A percentile compares a stretch with the other conserved stretches of the same genome.
phyloP scores from a whole-genome alignment of 1,139 yeast genomes.

The Geotrichum europaeum region DNA sequence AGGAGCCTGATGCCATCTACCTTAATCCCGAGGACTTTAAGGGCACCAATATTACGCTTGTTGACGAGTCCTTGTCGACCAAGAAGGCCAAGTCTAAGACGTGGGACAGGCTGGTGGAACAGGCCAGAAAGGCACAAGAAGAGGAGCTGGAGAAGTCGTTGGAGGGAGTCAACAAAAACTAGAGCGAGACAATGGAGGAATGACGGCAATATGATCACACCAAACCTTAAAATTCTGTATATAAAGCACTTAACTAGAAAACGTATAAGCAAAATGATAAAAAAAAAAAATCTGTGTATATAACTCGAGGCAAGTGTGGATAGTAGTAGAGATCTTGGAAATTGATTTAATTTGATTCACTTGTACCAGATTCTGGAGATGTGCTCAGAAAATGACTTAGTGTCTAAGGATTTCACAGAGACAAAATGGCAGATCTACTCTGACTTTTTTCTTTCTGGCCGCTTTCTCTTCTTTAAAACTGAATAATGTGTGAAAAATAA shows the following conservation, averaged over 20 bases:
- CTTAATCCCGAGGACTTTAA: constrained; percentile 44
- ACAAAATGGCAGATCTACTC: no score
- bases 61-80: constrained; percentile 28
- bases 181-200: not conserved
- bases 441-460: no score
- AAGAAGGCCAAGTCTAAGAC: constrained; percentile 39
- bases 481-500: no score
- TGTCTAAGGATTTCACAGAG: no score
- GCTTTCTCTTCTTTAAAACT: no score
- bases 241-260: not conserved
- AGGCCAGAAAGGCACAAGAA: constrained; percentile 41
- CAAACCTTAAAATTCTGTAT: not conserved
- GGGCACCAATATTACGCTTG: constrained; percentile 46
- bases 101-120: constrained; percentile 39
- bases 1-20: constrained; percentile 71
- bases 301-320: not conserved
- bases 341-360: no score
- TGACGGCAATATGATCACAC: not conserved
- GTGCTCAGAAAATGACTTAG: no score
- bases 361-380: no score
- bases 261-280: not conserved
- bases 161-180: constrained; percentile 9
- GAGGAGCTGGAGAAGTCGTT: constrained; percentile 33
- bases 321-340: not conserved
- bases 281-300: not conserved